Base-by-base conservation (phyloP, 1,139 yeast genomes). In the Zygosaccharomyces sapae region DNA sequence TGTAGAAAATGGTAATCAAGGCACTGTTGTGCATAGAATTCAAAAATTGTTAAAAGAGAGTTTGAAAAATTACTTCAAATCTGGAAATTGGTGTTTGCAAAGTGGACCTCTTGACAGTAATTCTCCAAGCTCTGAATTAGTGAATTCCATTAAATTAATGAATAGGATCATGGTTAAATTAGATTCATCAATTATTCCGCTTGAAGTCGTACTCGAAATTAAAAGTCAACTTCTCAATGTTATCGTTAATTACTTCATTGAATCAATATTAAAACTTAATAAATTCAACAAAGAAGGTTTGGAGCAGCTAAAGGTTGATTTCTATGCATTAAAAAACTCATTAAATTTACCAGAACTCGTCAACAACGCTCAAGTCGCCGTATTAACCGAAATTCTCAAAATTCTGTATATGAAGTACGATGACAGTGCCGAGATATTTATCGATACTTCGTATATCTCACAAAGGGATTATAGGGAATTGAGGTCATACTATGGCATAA, bases 241-340 rank as follows among this genome's bases (percentile, higher is more conserved):
- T 1, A 58, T 85, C 22, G 74, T 81, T 6, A 67, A 67, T 25
- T 73, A 79, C 39, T 65, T 82, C 52, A 71, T 74, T 58, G 84
- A 81, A 53, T 77, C 79, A 47, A 73, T 85, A 42, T 70, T 85
- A 42, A 80, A 83, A 52, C 77, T 81, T 44, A 84, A 84, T 61
- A 76, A 72, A 53, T 88, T 88, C 65, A 75, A 75, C 38, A 53
- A 58, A 10, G 43, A 53, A 1, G 95, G 95, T 0, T 75, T 80
- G 1, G 55, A 57, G 5, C 90, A 84, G 58, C 69, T 88, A 19
- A 61, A 68, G 5, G 54, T 63, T 4, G 95, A 87, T 62, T 69
- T 83, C 33, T 62, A 67, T 1, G 72, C 72, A 33, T 51, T 84
- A n/a, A 70, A 74, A 54, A 58, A 65, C 1, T 54, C 67, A 29